phyloP scores from a whole-genome alignment of 202 grass and related monocot species.

The Schoenoplectus tabernaemontani region DNA sequence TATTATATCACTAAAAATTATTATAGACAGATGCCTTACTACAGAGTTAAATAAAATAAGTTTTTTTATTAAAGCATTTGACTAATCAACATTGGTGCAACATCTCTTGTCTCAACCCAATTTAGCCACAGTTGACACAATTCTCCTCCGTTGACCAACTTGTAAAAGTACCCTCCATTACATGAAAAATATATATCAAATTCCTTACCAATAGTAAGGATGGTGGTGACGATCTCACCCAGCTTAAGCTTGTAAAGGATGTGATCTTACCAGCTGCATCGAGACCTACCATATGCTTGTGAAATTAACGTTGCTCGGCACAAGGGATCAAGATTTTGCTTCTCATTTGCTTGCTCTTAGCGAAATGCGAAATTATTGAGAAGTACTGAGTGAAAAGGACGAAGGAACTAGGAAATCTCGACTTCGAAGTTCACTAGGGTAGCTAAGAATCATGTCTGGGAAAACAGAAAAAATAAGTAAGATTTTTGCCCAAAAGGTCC shows the following conservation, averaged over 20 bases:
- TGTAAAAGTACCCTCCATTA: background rate
- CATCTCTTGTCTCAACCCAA: background rate
- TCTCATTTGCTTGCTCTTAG: no score
- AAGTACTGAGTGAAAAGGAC: no score
- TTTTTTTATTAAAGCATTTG: background rate
- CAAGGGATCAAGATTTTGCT: no score
- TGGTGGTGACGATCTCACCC: constrained; percentile 68
- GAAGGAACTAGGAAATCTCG: no score
- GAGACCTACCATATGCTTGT: constrained; percentile 75
- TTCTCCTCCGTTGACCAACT: background rate
- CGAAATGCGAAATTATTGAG: no score
- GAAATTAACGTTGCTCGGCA: no score
- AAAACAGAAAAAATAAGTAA: no score
- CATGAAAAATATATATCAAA: background rate
- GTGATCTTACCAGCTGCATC: constrained; percentile 74
- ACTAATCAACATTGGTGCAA: background rate
- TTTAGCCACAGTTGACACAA: background rate
- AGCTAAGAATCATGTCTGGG: no score
- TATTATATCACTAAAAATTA: no score
- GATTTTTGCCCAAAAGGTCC: no score
- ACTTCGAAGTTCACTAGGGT: no score
- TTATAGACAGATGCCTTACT: background rate
- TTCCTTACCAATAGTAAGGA: constrained; percentile 54
- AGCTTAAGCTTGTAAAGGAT: constrained; percentile 80
- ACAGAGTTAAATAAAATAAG: background rate